These are phyloP conservation scores for Trichoderma atroviride DNA, from an alignment of 2,329 filamentous ascomycete species.

Conservation along the genomic window DNA sequence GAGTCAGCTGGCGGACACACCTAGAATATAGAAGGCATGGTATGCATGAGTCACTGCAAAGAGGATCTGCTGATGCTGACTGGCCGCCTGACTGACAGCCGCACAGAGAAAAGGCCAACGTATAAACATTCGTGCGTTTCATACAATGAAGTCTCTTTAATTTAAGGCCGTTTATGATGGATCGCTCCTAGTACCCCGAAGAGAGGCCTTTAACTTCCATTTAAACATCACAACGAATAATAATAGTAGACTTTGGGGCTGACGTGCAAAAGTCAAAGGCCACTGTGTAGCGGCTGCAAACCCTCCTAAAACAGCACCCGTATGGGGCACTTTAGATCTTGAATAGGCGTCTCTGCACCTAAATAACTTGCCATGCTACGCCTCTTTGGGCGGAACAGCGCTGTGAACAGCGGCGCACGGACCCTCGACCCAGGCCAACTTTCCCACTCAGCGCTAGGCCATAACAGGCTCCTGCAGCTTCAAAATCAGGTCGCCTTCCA, in stretches of 20 bases:
- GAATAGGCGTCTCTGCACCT: not conserved
- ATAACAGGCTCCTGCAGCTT: slow-evolving; percentile 39
- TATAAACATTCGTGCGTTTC: not conserved
- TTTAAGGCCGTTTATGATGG: not conserved
- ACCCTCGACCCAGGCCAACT: slow-evolving; percentile 20
- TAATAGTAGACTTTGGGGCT: not conserved
- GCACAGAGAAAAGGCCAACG: not conserved
- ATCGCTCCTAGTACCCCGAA: not conserved
- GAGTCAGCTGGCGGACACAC: not conserved
- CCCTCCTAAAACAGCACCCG: not conserved
- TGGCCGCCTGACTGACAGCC: slow-evolving; percentile 6
- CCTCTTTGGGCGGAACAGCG: not conserved
- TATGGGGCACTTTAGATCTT: not conserved
- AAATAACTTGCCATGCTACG: not conserved
- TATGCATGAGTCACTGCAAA: slow-evolving; percentile 3
- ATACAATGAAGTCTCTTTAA: not conserved
- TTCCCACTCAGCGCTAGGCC: slow-evolving; percentile 38
- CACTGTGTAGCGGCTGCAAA: slow-evolving; percentile 7
- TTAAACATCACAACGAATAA: not conserved
- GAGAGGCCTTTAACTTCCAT: not conserved
- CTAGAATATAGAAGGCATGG: not conserved
- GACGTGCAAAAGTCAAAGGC: not conserved
- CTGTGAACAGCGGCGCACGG: slow-evolving; percentile 24
- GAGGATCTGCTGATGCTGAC: slow-evolving; percentile 10
- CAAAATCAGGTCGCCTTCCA: slow-evolving; percentile 37